Base-by-base conservation (phyloP, 2,329 filamentous ascomycete species). In the Aspergillus hiratsukae region DNA sequence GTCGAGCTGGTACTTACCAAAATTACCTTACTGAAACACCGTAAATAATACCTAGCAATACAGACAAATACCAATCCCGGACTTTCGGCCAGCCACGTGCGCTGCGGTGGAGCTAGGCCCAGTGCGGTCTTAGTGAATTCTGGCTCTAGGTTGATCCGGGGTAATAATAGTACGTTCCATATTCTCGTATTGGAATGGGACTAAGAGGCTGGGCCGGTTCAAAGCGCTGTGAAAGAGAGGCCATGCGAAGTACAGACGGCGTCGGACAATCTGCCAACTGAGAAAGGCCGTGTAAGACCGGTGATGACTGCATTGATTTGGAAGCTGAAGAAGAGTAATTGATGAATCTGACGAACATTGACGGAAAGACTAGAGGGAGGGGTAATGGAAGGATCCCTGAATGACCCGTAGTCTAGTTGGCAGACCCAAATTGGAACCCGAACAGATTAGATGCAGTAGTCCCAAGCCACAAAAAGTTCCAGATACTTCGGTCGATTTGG, bases 71-170 rank as follows among this genome's bases (percentile, higher is more conserved):
- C 54, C 54, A 37, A 49, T 53, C 40, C 43, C 25, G 40, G 27
- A 25, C 19, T 57, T 48, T 55, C 43, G 57, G 53, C 52, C 50
- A 60, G 62, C 63, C 62, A 65, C 63, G 63, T 65, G 62, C 58
- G 29, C 49, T 28, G 25, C 27, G 25, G 40, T 55, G 59, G 55
- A 55, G 46, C 45, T 55, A 55, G 50, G 3, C 28, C 56, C 45
- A 28, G 53, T 49, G 9, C 2, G 50, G 61, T 23, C 14, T 56
- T 64, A 64, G 58, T 37, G 51, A 41, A 45, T 28, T 43, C 23
- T 43, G 41, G 37, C 43, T 48, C 50, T 48, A 21, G 58, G 59
- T 57, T 58, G 55, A 59, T 64, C 61, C 50, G 61, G 61, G 61
- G 57, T 63, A 64, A 57, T 63, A 64, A 57, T 51, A 58, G 48